phyloP scores from a whole-genome alignment of 208 protist genomes.

The Leishmania major region DNA sequence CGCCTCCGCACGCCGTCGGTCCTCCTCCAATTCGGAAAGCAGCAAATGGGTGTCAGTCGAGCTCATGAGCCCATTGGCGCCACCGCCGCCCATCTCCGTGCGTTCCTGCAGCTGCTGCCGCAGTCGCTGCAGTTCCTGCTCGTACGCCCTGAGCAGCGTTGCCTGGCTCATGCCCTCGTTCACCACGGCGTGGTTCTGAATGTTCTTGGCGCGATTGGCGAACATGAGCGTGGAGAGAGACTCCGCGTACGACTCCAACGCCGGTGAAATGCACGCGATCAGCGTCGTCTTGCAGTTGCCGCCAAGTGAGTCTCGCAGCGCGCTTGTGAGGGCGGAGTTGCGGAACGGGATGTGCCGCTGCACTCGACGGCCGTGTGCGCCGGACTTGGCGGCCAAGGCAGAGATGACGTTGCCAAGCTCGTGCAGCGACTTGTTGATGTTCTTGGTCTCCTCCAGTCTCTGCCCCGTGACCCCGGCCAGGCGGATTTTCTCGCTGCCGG shows the following conservation, averaged over 20 bases:
- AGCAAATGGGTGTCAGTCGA: slow-evolving; percentile 13
- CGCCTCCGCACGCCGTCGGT: slow-evolving; percentile 34
- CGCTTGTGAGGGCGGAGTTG: slow-evolving; percentile 96
- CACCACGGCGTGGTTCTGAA: slow-evolving; percentile 57
- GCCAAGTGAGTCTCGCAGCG: slow-evolving; percentile 91
- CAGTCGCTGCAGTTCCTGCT: slow-evolving; percentile 62
- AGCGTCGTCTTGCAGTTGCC: slow-evolving; percentile 97
- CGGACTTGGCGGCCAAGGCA: slow-evolving; percentile 75
- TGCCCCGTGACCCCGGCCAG: slow-evolving; percentile 82
- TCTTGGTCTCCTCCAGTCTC: slow-evolving; percentile 81
- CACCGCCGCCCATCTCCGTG: slow-evolving; percentile 24
- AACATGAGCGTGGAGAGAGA: slow-evolving; percentile 83
- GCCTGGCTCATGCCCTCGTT: slow-evolving; percentile 75
- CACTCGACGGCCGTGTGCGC: slow-evolving; percentile 54
- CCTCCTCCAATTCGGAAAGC: slow-evolving; percentile 39
- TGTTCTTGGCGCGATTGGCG: slow-evolving; percentile 77
- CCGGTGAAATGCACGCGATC: slow-evolving; percentile 87
- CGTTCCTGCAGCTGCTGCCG: slow-evolving; percentile 49
- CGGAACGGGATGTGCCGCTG: slow-evolving; percentile 93
- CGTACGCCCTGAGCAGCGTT: slow-evolving; percentile 59
- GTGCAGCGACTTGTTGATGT: slow-evolving; percentile 94
- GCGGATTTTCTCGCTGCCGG: slow-evolving; percentile 91
- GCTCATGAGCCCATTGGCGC: neutral
- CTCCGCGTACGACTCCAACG: slow-evolving; percentile 72
- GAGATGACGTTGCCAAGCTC: slow-evolving; percentile 91